Percentiles rank a stretch among this genome's conserved stretches.
These are phyloP conservation scores for Mariannaea sp. DNA, from an alignment of 2,329 filamentous ascomycete species.

Conservation along the genomic window DNA sequence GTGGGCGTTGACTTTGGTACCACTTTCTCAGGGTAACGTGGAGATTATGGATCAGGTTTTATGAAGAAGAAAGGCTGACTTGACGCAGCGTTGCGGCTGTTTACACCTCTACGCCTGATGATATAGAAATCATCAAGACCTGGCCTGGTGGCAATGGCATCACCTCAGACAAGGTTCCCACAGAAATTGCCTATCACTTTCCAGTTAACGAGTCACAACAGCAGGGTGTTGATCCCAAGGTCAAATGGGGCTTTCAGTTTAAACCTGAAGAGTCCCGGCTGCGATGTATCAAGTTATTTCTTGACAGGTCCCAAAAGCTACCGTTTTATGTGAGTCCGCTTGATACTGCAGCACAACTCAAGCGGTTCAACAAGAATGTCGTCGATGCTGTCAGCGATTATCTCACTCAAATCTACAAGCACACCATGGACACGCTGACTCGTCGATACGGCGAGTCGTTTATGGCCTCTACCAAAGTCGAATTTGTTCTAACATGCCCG, in stretches of 20 bases:
- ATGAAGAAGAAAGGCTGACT: constrained; percentile 6
- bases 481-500: constrained; percentile 81
- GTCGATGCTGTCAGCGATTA: constrained; percentile 82
- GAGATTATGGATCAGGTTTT: neutral
- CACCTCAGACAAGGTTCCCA: constrained; percentile 86
- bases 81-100: constrained; percentile 64
- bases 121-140: constrained; percentile 81
- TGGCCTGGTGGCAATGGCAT: constrained; percentile 86
- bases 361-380: constrained; percentile 75
- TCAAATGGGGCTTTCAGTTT: constrained; percentile 85
- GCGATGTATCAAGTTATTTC: constrained; percentile 83
- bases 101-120: constrained; percentile 76
- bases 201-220: constrained; percentile 33
- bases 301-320: constrained; percentile 79
- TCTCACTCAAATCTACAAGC: constrained; percentile 73
- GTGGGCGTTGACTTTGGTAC: constrained; percentile 84
- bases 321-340: constrained; percentile 80
- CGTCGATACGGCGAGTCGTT: constrained; percentile 78
- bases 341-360: constrained; percentile 77
- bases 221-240: constrained; percentile 51
- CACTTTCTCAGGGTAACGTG: constrained; percentile 72
- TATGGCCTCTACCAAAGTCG: constrained; percentile 74
- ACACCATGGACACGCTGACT: constrained; percentile 78
- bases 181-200: constrained; percentile 70
- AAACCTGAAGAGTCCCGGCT: constrained; percentile 76